Base-by-base conservation (phyloP, 2,329 filamentous ascomycete genomes). In the Curvularia verruculosa region DNA sequence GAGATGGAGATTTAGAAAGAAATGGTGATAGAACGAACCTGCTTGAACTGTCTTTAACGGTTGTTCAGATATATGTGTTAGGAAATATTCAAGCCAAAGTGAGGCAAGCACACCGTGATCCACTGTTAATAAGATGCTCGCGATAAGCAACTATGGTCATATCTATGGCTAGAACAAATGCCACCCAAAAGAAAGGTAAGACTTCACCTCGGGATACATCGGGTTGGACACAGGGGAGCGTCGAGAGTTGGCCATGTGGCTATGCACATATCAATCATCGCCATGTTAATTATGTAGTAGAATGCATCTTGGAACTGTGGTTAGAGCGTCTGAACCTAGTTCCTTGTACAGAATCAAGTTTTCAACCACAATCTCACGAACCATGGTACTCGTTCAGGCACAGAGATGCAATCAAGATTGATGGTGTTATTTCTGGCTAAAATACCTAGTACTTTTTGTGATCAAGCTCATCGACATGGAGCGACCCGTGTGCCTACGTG, bases 361-460 rank as follows among this genome's bases (percentile, higher is more conserved):
- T 18, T 9, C 23, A 21, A 13, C 18, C n/a, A 34, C 23, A 40
- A 9, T 29, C 21, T 31, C 43, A 48, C 21, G 31, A 24, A 48
- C 29, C 13, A 36, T 19, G 13, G 19, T 2, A 26, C 6, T n/a
- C 6, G n/a, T 19, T 3, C 19, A 19, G 28, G 39, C 13, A 2
- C 34, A 39, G 29, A 13, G 18, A 44, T 31, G 23, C 21, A 26
- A 51, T 28, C 49, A 31, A 12, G 39, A 43, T 55, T 24, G 52
- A 50, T 51, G 23, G 9, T 31, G 39, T 43, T 39, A 31, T 44
- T 36, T 29, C 23, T 39, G 49, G 49, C 52, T 40, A 39, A 39
- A 31, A 36, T 39, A 55, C 47, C 52, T 39, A 50, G n/a, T 26
- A 45, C 47, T 54, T 43, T 45, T 54, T 47, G 15, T 24, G 28